Evolutionary conservation across 2,329 filamentous ascomycete species (phyloP).

Genomic region (Xylaria sp.): DNA sequence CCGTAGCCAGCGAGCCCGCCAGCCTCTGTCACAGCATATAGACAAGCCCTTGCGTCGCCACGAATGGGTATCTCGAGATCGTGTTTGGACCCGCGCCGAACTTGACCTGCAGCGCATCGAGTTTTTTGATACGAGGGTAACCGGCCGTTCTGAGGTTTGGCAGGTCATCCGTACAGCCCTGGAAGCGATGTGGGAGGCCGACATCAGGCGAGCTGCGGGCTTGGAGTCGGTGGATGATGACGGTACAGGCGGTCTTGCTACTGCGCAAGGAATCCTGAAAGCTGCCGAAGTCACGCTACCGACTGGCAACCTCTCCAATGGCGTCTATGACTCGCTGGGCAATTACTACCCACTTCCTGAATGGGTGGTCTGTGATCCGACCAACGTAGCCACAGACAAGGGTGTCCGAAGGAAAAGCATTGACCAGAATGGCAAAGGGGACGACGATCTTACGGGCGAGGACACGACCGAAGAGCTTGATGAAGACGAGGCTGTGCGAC

Average conservation of each 20-base stretch:
- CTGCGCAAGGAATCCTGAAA: constrained; percentile 80
- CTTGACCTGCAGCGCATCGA: constrained; percentile 75
- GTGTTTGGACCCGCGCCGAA: constrained; percentile 71
- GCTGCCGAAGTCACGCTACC: constrained; percentile 78
- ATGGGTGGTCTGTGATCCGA: constrained; percentile 71
- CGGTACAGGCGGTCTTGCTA: constrained; percentile 55
- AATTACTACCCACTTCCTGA: constrained; percentile 72
- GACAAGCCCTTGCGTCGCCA: constrained; percentile 72
- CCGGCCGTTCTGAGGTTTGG: constrained; percentile 81
- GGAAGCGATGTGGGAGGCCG: constrained; percentile 68
- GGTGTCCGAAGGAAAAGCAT: constrained; percentile 29
- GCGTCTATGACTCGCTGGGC: constrained; percentile 73
- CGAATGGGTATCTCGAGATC: constrained; percentile 67
- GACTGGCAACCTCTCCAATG: constrained; percentile 72
- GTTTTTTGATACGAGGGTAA: constrained; percentile 90
- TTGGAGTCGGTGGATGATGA: constrained; percentile 35
- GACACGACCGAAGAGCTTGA: constrained; percentile 38
- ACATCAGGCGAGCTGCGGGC: constrained; percentile 35
- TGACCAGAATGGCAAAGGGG: constrained; percentile 33
- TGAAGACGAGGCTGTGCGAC: constrained; percentile 46
- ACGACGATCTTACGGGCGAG: constrained; percentile 38
- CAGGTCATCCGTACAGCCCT: constrained; percentile 71
- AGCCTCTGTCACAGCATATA: constrained; percentile 66
- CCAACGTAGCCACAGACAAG: constrained; percentile 52
- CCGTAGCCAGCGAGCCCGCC: constrained; percentile 40